Evolutionary conservation across 2,329 filamentous ascomycete species (phyloP), one percentile per base, ranked within the genome.

Genomic region (Trichophyton rubrum): DNA sequence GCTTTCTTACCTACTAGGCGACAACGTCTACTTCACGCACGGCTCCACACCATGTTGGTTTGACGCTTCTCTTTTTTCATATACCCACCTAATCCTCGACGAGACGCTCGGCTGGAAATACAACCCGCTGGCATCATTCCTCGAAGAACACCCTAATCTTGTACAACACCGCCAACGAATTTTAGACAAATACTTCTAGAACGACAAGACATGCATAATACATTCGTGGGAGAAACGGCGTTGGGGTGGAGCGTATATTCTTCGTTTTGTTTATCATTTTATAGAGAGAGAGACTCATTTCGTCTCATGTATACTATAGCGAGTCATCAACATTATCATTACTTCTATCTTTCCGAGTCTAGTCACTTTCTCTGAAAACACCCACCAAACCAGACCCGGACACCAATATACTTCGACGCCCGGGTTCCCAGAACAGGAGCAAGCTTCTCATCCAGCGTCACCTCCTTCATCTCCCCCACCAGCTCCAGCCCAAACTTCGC

Each of bases 21-120:
- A 80, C 0, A 72, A 83, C 41, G 67, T 75, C 17, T 86, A 84
- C 78, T 88, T 87, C 71, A 87, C 86, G 68, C 57, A 79, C 76
- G 3, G 70, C 71, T 58, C 72, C 33, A 70, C 73, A 15, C 89
- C 92, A 0, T 84, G 85, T 0, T 69, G 92, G 24, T 92, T 97
- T 67, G 93, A 99, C 74, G 91, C 92, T 5, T 85, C 84, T 59
- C 83, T 97, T 1, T 97, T 96, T 74, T 85, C 90, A 2, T 99
- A 96, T 73, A 91, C 89, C 0, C 84, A 95, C 72, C 77, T 95
- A 58, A 77, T 97, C 59, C 74, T 95, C 58, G 84, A 88, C 62
- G 79, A 84, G 38, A 68, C 67, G 1, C 68, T 90, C 64, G 77
- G 74, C 1, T 91, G 88, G 88, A 77, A 76, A 62, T 83, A 88